These are phyloP conservation scores for Monotropa hypopitys DNA, from an alignment of 179 eudicot genomes.

Conservation along the genomic window DNA sequence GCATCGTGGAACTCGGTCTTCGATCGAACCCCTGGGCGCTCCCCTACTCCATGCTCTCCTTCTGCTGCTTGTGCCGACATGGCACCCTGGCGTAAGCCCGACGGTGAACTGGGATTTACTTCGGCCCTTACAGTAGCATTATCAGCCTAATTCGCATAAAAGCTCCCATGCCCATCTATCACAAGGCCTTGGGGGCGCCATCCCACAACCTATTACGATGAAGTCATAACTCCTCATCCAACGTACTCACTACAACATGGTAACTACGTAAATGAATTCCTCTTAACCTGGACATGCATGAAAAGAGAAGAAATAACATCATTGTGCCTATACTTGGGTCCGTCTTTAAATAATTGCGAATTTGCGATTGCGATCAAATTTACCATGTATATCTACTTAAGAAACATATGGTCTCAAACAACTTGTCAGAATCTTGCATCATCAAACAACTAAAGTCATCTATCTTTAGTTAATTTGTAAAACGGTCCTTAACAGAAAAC, in stretches of 20 bases:
- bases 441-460: background rate
- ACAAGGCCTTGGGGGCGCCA: background rate
- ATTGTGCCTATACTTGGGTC: background rate
- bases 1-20: too few species aligned
- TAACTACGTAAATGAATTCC: background rate
- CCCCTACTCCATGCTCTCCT: too few species aligned
- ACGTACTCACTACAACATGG: background rate
- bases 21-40: too few species aligned
- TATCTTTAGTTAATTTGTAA: background rate
- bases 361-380: background rate
- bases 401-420: background rate
- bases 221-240: background rate
- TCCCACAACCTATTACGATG: too few species aligned
- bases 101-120: too few species aligned
- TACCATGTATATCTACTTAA: background rate
- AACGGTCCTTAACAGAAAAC: background rate
- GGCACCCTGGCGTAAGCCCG: too few species aligned
- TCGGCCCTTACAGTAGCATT: too few species aligned
- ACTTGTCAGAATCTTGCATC: background rate
- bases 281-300: background rate
- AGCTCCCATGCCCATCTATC: background rate
- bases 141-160: background rate
- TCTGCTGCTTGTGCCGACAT: too few species aligned
- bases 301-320: background rate
- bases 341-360: background rate